phyloP scores from a whole-genome alignment of 805 yeast genomes.

The Candida pseudoglaebosa region DNA sequence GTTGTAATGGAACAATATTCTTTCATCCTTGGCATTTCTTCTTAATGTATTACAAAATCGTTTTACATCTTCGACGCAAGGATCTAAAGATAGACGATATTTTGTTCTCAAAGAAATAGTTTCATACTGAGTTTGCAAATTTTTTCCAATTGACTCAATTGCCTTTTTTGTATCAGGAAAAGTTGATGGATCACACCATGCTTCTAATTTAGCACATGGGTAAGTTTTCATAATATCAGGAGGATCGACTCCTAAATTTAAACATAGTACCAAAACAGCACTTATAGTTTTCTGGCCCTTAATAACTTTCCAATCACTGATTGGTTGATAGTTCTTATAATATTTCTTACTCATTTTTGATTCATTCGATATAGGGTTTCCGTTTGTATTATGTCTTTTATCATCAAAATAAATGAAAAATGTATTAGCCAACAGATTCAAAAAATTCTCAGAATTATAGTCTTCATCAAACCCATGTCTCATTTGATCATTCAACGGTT shows the following conservation, averaged over 20 bases:
- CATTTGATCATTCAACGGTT: constrained; percentile 50
- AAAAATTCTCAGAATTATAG: constrained; percentile 52
- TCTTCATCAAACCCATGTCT: constrained; percentile 67
- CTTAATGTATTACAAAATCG: constrained; percentile 85
- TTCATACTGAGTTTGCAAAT: constrained; percentile 84
- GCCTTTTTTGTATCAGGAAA: constrained; percentile 87
- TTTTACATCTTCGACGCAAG: constrained; percentile 92
- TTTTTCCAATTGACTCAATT: constrained; percentile 85
- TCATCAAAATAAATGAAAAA: constrained; percentile 86
- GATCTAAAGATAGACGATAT: constrained; percentile 88
- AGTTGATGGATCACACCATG: constrained; percentile 87
- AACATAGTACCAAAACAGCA: constrained; percentile 87
- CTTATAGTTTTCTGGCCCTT: constrained; percentile 88
- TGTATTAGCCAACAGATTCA: constrained; percentile 55
- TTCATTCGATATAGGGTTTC: constrained; percentile 65
- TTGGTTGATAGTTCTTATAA: constrained; percentile 58
- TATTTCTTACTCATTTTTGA: constrained; percentile 41
- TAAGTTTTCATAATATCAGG: constrained; percentile 92
- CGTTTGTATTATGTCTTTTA: constrained; percentile 87
- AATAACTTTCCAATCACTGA: constrained; percentile 87
- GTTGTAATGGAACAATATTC: constrained; percentile 90
- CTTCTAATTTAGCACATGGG: constrained; percentile 87
- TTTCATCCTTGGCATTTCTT: constrained; percentile 87
- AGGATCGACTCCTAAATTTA: constrained; percentile 94
- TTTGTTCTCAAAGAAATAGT: constrained; percentile 81